A percentile compares a stretch with the other conserved stretches of the same genome.
Conservation (phyloP, 225 moss, liverwort and hornwort species). For the Physcomitrium patens region DNA sequence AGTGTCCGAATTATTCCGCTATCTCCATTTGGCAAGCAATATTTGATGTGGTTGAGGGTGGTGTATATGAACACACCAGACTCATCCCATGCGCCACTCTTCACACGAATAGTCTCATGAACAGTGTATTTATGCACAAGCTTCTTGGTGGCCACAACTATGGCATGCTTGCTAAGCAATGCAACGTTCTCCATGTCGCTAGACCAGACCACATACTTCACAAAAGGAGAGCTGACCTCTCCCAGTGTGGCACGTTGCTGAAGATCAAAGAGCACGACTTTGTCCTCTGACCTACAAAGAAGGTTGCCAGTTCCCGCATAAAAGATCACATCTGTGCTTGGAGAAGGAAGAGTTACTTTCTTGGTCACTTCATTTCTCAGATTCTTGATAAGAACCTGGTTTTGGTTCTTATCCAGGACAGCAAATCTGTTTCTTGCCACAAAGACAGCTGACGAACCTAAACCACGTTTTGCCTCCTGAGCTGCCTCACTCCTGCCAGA, state of each 20-base stretch:
- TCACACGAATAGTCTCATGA: conserved; percentile 96
- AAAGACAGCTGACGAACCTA: conserved; percentile 92
- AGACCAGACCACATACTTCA: conserved; percentile 99
- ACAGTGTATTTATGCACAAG: conserved; percentile 95
- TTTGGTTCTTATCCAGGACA: conserved; percentile 90
- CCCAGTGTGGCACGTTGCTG: conserved; percentile 91
- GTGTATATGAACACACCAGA: conserved; percentile 96
- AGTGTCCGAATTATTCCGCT: conserved; percentile 95
- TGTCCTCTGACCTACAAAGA: conserved; percentile 95
- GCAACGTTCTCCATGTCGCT: conserved; percentile 95
- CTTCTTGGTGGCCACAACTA: conserved; percentile 92
- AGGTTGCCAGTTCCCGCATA: conserved; percentile 95
- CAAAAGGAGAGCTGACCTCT: conserved; percentile 86
- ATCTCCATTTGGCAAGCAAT: conserved; percentile 96
- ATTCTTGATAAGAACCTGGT: conserved; percentile 94
- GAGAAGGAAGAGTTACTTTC: conserved; percentile 78
- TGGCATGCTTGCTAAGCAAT: conserved; percentile 93
- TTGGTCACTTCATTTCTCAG: conserved; percentile 96
- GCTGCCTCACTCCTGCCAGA: conserved; percentile 84
- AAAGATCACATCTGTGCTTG: conserved; percentile 85
- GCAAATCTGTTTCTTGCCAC: conserved; percentile 94
- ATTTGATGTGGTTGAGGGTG: conserved; percentile 98
- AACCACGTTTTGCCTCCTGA: conserved; percentile 89
- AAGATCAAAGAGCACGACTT: conserved; percentile 90
- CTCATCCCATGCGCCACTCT: conserved; percentile 99